These are phyloP conservation scores for Mychonastes homosphaera DNA, from an alignment of 139 green algal species.

Conservation along the genomic window DNA sequence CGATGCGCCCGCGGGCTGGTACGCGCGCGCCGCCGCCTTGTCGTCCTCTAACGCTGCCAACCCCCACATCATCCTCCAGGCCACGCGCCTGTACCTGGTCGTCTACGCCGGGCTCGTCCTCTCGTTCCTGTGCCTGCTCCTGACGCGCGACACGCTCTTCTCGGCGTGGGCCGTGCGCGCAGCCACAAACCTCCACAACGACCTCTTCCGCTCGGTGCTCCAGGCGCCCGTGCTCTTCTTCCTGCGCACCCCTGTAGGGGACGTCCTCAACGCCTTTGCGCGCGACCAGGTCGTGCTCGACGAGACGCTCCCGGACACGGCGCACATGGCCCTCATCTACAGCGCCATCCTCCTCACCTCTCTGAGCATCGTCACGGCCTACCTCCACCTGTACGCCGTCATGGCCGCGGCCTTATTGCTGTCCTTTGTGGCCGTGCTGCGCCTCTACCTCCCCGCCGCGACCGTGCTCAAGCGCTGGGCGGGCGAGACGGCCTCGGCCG, in stretches of 20 bases:
- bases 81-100: conserved; percentile 28
- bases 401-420: conserved; percentile 26
- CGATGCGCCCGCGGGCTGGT: not conserved
- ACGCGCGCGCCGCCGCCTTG: not conserved
- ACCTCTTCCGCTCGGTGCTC: conserved; percentile 40
- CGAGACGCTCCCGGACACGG: conserved; percentile 36
- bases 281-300: conserved; percentile 37
- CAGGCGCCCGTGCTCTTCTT: conserved; percentile 38
- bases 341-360: conserved; percentile 40
- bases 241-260: conserved; percentile 38
- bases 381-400: conserved; percentile 32
- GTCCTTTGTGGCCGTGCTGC: conserved; percentile 13
- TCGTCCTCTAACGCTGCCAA: not conserved
- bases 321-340: conserved; percentile 44
- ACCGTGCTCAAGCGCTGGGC: conserved; percentile 51
- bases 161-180: conserved; percentile 29
- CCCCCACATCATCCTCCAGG: not conserved
- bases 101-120: conserved; percentile 41
- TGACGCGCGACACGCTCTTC: conserved; percentile 33
- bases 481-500: conserved; percentile 32
- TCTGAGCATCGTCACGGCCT: conserved; percentile 35
- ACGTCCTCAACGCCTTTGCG: conserved; percentile 41
- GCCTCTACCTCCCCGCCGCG: conserved; percentile 50
- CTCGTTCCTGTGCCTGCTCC: conserved; percentile 36
- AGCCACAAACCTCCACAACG: conserved; percentile 32